Base-by-base conservation (phyloP, 2,329 filamentous ascomycete species). In the Botrytis tulipae region DNA sequence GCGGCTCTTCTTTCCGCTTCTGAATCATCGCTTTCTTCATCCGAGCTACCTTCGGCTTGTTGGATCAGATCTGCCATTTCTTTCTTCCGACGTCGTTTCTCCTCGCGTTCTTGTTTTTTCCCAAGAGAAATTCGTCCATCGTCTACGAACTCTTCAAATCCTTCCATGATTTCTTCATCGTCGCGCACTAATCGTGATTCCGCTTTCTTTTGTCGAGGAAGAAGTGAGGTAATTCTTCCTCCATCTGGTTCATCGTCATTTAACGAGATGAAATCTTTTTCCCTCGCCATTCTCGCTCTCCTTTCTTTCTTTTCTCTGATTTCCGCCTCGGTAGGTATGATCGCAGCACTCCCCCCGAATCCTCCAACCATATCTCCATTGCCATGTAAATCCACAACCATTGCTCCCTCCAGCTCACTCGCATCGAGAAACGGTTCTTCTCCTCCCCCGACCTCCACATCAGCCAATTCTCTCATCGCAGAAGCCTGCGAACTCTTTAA, bases 301-400 rank as follows among this genome's bases (percentile, higher is more conserved):
- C 96, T 89, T 74, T 94, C 93, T 82, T 98, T 98, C 84, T 95
- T 97, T 83, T 97, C 95, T 42, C 88, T 88, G 69, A 98, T 97
- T 80, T 98, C 93, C 3, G 92, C 89, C 75, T 95, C 92, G 2
- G 92, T 94, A 4, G 95, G 90, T 76, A 98, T 94, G 9, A 85
- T 85, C 22, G 79, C 72, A 75, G 98, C 85, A n/a, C 44, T 61
- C 10, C 60, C 51, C 48, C 40, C 74, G 54, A 74, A 61, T 6
- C 73, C 75, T 16, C 48, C 66, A 20, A 69, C 18, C 12, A 20
- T 42, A 57, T 69, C 66, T 48, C 75, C 74, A n/a, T 78, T 75
- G 18, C 74, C 73, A 12, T 77, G 74, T 29, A 73, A 69, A 78
- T 90, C 85, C 40, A 94, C 91, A 32, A 95, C 87, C 72, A 89